Conservation (phyloP, 495 filamentous ascomycete species). For the Podospora appendiculata region DNA sequence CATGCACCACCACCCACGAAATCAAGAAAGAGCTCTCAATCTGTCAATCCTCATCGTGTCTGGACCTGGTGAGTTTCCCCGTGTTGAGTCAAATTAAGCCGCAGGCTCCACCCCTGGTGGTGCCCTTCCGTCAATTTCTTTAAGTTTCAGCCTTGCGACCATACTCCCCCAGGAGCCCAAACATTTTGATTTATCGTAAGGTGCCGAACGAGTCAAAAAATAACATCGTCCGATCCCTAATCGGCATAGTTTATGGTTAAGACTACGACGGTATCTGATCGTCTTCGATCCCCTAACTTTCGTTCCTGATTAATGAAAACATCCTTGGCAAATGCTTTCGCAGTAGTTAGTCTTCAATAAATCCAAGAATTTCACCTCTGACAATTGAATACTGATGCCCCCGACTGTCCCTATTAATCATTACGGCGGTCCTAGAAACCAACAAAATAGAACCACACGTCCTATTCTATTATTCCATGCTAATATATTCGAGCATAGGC, state of each 20-base stretch:
- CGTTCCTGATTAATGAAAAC: slow-evolving; percentile 71
- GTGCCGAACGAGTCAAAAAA: slow-evolving; percentile 59
- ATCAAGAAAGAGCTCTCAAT: slow-evolving; percentile 60
- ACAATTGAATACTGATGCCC: slow-evolving; percentile 23
- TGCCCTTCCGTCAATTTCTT: slow-evolving; percentile 45
- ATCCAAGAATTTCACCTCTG: slow-evolving; percentile 70
- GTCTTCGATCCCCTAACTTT: slow-evolving; percentile 72
- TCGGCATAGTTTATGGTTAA: slow-evolving; percentile 71
- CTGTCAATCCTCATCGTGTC: slow-evolving; percentile 60
- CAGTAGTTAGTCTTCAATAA: slow-evolving; percentile 48
- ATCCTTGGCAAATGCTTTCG: slow-evolving; percentile 65
- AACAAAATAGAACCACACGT: not conserved
- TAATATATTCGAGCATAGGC: slow-evolving; percentile 67
- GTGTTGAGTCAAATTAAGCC: slow-evolving; percentile 66
- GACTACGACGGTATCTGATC: slow-evolving; percentile 71
- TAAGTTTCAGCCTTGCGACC: slow-evolving; percentile 66
- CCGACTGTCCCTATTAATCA: not conserved
- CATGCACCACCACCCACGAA: slow-evolving; percentile 58
- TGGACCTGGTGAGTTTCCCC: slow-evolving; percentile 62
- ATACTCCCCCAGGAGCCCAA: slow-evolving; percentile 69
- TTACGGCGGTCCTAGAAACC: not conserved
- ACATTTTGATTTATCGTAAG: slow-evolving; percentile 73
- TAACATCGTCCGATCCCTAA: slow-evolving; percentile 65
- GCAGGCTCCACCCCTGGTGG: slow-evolving; percentile 53
- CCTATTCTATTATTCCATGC: slow-evolving; percentile 64